A percentile compares a stretch with the other conserved stretches of the same genome.
These are phyloP conservation scores for Annona squamosa DNA, from an alignment of 164 flowering plant species.

Conservation along the genomic window DNA sequence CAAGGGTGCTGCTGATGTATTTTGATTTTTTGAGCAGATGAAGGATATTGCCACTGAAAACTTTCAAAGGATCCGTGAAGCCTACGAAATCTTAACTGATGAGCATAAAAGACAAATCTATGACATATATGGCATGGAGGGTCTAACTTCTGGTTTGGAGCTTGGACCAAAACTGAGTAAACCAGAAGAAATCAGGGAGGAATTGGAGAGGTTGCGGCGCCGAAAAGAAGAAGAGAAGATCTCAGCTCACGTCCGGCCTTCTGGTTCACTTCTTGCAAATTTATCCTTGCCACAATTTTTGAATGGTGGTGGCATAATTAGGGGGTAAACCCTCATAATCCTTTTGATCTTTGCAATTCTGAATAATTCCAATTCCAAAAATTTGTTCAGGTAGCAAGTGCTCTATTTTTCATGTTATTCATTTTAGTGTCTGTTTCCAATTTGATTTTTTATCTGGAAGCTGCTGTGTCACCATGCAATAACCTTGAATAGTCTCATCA, in stretches of 20 bases:
- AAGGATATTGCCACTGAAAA: conserved; percentile 91
- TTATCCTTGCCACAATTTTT: conserved; percentile 76
- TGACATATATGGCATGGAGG: conserved; percentile 99
- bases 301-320: conserved; percentile 69
- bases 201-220: conserved; percentile 64
- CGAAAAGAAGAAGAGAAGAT: conserved; percentile 58
- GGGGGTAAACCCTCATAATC: conserved; percentile 44
- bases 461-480: background rate
- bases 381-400: background rate
- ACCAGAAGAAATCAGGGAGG: conserved; percentile 80
- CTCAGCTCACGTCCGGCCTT: conserved; percentile 51
- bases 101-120: conserved; percentile 73
- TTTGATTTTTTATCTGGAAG: too few relatives aligned
- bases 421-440: background rate
- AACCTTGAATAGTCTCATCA: background rate
- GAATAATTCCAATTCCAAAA: background rate
- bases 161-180: conserved; percentile 74
- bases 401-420: background rate
- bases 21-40: conserved; percentile 47
- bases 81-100: conserved; percentile 83
- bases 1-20: background rate
- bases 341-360: background rate
- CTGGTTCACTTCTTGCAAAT: conserved; percentile 64
- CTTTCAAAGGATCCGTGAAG: conserved; percentile 89
- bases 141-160: conserved; percentile 82